Evolutionary conservation across 345 rosid species (phyloP), one percentile per base, ranked within the genome.

Genomic region (Leavenworthia alabamica): DNA sequence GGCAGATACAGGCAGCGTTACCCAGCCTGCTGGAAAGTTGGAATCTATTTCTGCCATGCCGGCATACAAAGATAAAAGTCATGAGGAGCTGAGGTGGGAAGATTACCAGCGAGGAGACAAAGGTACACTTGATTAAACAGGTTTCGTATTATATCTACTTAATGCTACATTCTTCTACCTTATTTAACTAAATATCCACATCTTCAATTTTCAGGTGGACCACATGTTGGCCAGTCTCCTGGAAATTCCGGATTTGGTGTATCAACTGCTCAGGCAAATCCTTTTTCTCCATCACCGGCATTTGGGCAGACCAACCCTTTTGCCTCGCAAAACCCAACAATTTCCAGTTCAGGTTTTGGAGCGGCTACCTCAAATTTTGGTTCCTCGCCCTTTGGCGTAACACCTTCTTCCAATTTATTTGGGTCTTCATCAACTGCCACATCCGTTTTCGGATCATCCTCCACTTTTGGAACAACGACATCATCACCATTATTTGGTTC

Each of bases 81-180:
- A 93, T 31, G 99, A 93, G 64, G 99, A 90, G 77, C 78, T 93
- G 56, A 78, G 95, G 68, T 86, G 97, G 99, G 99, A 89, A 75
- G 99, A 90, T 65, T 93, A 93, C 74, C 99, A 93, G 56, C 74
- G 66, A 64, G 99, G 99, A 75, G 97, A 93, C 75, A 93, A 93
- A 86, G 97, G 99, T 90, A 60, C 61, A 70, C 43, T 47, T 39
- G 42, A 48, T 27, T 48, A 40, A 40, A 48, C 58, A 39, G 29
- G 33, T 40, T 26, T 41, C 39, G 32, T 46, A 24, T 17, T 16
- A 29, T 39, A 64, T 64, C 45, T 47, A 20, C 64, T 33, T 13
- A 58, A 33, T 9, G 19, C 61, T 42, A 57, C 37, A 57, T 49
- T 49, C 1, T 37, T 71, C 22, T 51, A 50, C 32, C 37, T 42